Conservation (phyloP, 441 rosid genomes). For the Gossypium schwendimanii region DNA sequence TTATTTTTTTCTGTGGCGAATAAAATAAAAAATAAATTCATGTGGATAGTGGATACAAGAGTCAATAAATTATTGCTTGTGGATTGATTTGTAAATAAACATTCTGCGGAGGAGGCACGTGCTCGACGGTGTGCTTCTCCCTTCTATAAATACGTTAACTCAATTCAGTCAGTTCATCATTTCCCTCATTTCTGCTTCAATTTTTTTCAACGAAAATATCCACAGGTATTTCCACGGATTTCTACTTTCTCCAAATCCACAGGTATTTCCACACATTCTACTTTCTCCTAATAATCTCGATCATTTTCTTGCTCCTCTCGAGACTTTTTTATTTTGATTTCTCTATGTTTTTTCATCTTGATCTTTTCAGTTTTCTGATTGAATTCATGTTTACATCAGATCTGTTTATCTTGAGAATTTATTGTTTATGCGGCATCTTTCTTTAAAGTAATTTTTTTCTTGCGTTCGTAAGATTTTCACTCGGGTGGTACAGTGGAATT, state of each 20-base stretch:
- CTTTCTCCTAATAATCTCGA: neutral
- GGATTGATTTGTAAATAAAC: slow-evolving; percentile 2
- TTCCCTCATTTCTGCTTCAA: neutral
- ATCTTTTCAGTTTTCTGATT: neutral
- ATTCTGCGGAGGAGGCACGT: neutral
- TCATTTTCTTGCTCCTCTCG: neutral
- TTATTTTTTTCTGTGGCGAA: no score
- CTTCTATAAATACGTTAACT: neutral
- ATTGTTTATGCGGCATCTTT: neutral
- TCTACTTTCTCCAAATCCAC: neutral
- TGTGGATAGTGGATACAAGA: neutral
- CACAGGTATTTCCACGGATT: neutral
- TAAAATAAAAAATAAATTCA: no score
- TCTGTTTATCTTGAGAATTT: neutral
- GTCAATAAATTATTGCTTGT: neutral
- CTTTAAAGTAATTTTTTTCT: neutral
- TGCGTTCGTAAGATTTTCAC: neutral
- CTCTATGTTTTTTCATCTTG: neutral
- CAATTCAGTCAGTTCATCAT: neutral
- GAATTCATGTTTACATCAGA: neutral
- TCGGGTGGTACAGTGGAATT: neutral
- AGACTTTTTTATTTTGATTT: neutral
- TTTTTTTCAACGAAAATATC: neutral
- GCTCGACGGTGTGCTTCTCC: neutral
- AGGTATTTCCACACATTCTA: neutral